These are phyloP conservation scores for Dryadomyces quercus-mongolicae DNA, from an alignment of 2,329 filamentous ascomycete genomes.

Conservation along the genomic window DNA sequence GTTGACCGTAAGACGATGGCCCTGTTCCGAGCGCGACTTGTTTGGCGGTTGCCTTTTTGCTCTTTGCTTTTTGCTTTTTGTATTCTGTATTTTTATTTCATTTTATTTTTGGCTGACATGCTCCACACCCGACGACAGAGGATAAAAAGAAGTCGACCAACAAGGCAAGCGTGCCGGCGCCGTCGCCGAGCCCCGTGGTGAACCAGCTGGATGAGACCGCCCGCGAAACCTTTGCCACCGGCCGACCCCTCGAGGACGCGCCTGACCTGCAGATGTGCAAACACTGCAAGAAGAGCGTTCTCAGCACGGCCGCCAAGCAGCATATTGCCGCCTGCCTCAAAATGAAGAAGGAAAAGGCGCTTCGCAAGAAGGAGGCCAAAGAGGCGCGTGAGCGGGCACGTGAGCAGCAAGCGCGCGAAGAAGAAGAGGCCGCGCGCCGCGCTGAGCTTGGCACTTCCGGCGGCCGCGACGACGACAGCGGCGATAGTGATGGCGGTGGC, in stretches of 20 bases:
- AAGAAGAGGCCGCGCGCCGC: conserved; percentile 43
- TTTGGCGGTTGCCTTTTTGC: too few species aligned
- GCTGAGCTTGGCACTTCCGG: conserved; percentile 33
- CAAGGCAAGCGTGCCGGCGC: conserved; percentile 29
- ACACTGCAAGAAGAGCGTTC: conserved; percentile 82
- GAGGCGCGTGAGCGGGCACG: conserved; percentile 57
- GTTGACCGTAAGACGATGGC: conserved; percentile 39
- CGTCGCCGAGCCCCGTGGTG: conserved; percentile 43
- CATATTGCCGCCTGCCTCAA: conserved; percentile 78
- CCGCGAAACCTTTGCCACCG: conserved; percentile 68
- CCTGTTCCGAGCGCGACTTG: background rate
- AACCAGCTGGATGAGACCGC: conserved; percentile 64
- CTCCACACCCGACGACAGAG: conserved; percentile 14
- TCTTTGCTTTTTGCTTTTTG: too few species aligned
- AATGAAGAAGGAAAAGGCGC: conserved; percentile 71
- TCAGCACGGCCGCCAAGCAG: conserved; percentile 60
- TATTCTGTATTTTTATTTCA: background rate
- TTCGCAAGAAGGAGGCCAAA: conserved; percentile 62
- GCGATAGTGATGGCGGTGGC: conserved; percentile 25
- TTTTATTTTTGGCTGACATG: background rate
- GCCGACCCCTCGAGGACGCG: conserved; percentile 67
- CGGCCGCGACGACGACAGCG: conserved; percentile 27
- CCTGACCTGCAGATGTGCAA: conserved; percentile 79
- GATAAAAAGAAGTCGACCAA: conserved; percentile 39
- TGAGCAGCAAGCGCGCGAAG: conserved; percentile 44